Percentiles rank a stretch among this genome's conserved stretches.
Evolutionary conservation across 2,329 filamentous ascomycete genomes (phyloP).

Genomic region (Penicillium aurantiogriseum): DNA sequence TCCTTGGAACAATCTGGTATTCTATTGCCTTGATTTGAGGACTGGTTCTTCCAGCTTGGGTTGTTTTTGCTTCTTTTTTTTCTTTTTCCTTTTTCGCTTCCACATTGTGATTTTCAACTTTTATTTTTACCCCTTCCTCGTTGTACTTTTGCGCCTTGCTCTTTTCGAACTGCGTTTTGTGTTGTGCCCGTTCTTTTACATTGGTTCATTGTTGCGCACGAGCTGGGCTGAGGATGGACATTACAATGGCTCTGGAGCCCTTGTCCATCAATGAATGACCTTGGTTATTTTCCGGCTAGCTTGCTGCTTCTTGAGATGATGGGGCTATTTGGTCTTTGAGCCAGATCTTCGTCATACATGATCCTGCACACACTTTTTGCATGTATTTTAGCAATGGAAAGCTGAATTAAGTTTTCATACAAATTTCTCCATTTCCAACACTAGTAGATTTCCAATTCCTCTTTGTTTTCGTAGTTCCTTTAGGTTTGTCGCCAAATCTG

Average conservation of each 20-base stretch:
- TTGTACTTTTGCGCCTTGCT: conserved; percentile 16
- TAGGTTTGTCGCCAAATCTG: background rate
- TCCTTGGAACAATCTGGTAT: background rate
- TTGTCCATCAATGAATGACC: background rate
- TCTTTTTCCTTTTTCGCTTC: conserved; percentile 1
- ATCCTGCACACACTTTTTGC: conserved; percentile 14
- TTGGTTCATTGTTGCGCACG: background rate
- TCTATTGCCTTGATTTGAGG: conserved; percentile 1
- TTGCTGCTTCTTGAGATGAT: conserved; percentile 2
- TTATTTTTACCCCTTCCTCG: conserved; percentile 12
- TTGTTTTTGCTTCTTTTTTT: background rate
- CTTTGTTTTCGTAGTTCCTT: background rate
- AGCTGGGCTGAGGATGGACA: background rate
- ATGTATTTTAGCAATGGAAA: conserved; percentile 21
- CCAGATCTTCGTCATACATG: conserved; percentile 4
- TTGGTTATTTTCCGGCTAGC: background rate
- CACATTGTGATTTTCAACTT: conserved; percentile 17
- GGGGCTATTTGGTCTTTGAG: background rate
- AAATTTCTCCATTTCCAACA: background rate
- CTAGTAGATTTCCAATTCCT: background rate
- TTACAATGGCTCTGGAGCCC: background rate
- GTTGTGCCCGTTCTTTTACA: background rate
- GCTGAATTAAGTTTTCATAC: conserved; percentile 10
- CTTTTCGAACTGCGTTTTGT: conserved; percentile 7
- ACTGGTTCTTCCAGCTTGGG: background rate